Evolutionary conservation across 1,139 yeast species (phyloP).

Genomic region (Hemisphaericaspora xylanilytica): DNA sequence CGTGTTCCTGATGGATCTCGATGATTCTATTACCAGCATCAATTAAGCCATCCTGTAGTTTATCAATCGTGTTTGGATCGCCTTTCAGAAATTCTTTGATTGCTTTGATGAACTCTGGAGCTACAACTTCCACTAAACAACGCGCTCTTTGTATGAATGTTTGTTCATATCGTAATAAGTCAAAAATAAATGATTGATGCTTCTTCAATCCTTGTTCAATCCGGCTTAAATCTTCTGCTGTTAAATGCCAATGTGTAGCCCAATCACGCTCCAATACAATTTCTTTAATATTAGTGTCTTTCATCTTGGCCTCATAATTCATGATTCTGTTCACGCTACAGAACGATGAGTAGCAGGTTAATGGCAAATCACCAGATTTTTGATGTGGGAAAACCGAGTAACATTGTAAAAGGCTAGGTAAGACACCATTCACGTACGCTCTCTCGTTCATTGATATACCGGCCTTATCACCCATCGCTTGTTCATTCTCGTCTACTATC

Average conservation of each 20-base stretch:
- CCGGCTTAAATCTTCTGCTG: constrained; percentile 54
- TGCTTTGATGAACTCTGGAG: constrained; percentile 45
- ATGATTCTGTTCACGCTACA: constrained; percentile 38
- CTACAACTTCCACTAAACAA: constrained; percentile 55
- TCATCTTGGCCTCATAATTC: constrained; percentile 36
- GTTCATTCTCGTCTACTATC: constrained; percentile 14
- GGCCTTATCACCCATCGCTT: constrained; percentile 15
- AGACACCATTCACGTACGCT: constrained; percentile 33
- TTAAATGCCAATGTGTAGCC: constrained; percentile 73
- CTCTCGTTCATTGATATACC: constrained; percentile 25
- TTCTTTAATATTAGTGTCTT: constrained; percentile 35
- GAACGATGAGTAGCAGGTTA: constrained; percentile 38
- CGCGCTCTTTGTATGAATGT: constrained; percentile 68
- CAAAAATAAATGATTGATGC: constrained; percentile 76
- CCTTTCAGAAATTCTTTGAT: constrained; percentile 40
- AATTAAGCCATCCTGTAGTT: constrained; percentile 59
- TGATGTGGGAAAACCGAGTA: constrained; percentile 31
- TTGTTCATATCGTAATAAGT: constrained; percentile 71
- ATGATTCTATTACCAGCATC: constrained; percentile 62
- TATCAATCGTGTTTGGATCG: constrained; percentile 25
- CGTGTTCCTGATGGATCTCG: constrained; percentile 51
- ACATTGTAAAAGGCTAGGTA: constrained; percentile 38
- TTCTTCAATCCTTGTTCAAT: constrained; percentile 57
- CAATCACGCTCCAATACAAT: constrained; percentile 55
- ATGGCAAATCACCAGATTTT: constrained; percentile 14